Percentiles rank a stretch among this genome's conserved stretches.
phyloP scores from a whole-genome alignment of 2,329 filamentous ascomycete genomes.

The Akanthomyces muscarius region DNA sequence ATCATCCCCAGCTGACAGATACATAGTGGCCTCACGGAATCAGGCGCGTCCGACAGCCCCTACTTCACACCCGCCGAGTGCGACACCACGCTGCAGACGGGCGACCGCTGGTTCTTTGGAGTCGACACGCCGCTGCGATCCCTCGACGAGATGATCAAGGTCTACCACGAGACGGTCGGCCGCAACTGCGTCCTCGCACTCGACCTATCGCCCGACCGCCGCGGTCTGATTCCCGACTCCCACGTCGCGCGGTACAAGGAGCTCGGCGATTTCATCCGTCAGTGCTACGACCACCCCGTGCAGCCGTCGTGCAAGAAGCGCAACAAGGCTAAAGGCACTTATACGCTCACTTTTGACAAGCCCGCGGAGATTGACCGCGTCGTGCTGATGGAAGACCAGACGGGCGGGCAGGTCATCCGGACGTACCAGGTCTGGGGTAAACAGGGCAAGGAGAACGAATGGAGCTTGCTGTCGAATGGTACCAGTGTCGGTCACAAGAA shows the following conservation, averaged over 20 bases:
- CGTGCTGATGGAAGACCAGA: constrained; percentile 27
- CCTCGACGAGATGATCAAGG: constrained; percentile 24
- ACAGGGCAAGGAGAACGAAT: constrained; percentile 19
- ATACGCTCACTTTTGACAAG: constrained; percentile 18
- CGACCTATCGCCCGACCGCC: constrained; percentile 24
- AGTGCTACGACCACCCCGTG: constrained; percentile 12
- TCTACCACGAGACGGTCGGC: constrained; percentile 26
- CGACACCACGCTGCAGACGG: constrained; percentile 25
- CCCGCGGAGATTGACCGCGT: constrained; percentile 23
- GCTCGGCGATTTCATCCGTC: constrained; percentile 24
- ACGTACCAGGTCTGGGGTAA: constrained; percentile 24
- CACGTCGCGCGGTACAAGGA: constrained; percentile 25
- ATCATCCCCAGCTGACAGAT: not conserved
- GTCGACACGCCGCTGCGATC: constrained; percentile 22
- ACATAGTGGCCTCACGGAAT: constrained; percentile 17
- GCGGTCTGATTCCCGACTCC: constrained; percentile 23
- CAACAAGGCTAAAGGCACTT: not conserved
- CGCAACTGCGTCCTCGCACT: constrained; percentile 26
- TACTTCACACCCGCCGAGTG: constrained; percentile 25
- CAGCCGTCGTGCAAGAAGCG: constrained; percentile 1
- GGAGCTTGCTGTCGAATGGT: constrained; percentile 24
- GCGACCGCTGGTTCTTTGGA: constrained; percentile 26
- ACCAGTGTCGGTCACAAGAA: constrained; percentile 26
- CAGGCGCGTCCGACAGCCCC: constrained; percentile 23
- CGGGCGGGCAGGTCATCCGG: constrained; percentile 25